Evolutionary conservation across 371 early-diverging fungal species (phyloP), one percentile per base, ranked within the genome.

Genomic region (Mortierella sp.): DNA sequence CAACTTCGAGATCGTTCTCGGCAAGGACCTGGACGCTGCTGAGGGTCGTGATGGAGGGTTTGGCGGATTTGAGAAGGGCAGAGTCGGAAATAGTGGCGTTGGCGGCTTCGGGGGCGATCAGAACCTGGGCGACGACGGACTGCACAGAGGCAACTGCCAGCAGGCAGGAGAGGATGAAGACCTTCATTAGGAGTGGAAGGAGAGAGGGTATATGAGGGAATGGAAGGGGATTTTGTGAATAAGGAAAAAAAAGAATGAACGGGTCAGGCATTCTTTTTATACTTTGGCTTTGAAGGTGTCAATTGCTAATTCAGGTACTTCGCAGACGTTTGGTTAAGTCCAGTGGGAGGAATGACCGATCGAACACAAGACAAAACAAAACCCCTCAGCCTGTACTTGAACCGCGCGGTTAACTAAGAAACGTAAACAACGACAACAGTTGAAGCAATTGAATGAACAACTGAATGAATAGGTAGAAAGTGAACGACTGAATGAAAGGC

Each of bases 1-100:
- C 82, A 10, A 75, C 72, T 60, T 85, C 86, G n/a, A 85, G 72
- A 71, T 85, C 81, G 77, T 85, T 85, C 38, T 82, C 82, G 35
- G 79, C 86, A 41, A 85, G 58, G 46, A 74, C 86, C 1, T 81
- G 79, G 11, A 76, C 82, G 27, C 81, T 75, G 74, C 79, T 78
- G 77, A 85, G 72, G 14, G 79, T 79, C 7, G 71, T 60, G n/a
- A n/a, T 48, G 29, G 41, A 35, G 29, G 77, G 27, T 6, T 54
- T 7, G 27, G 75, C 12, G 27, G 72, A 18, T 41, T n/a, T 29
- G 32, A 44, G 65, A 29, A 71, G 27, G 56, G 75, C 12, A 44
- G 56, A 10, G 56, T 65, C 24, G 38, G 65, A 38, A 35, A 21
- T 43, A 27, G 77, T 49, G 43, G 55, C 27, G 56, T 76, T 63